Conservation (phyloP, 1,284 basidiomycete genomes). For the Pascua guehoae region DNA sequence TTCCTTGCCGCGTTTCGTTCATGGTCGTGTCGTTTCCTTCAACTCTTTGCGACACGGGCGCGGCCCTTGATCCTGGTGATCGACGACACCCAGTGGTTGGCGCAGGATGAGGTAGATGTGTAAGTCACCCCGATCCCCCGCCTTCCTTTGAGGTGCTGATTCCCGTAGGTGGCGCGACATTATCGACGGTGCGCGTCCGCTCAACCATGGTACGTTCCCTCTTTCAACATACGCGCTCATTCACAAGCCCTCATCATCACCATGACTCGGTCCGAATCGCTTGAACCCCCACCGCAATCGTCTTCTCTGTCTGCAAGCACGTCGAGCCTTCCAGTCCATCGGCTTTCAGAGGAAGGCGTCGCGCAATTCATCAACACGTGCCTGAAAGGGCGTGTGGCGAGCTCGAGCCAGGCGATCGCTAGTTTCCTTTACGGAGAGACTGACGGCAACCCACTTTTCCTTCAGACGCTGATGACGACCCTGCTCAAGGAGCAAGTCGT, state of each 20-base stretch:
- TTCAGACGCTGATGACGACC: conserved; percentile 27
- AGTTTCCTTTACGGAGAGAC: conserved; percentile 33
- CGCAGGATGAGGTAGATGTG: conserved; percentile 28
- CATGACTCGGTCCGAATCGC: conserved; percentile 7
- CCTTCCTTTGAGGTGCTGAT: not conserved
- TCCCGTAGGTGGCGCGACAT: conserved; percentile 19
- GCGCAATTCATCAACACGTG: conserved; percentile 19
- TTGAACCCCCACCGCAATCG: not conserved
- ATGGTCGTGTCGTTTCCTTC: conserved; percentile 34
- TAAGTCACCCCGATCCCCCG: conserved; percentile 15
- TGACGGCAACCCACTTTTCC: conserved; percentile 29
- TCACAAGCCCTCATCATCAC: conserved; percentile 24
- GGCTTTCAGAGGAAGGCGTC: conserved; percentile 27
- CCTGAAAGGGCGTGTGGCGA: conserved; percentile 19
- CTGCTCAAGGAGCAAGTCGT: conserved; percentile 32
- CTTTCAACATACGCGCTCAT: no score
- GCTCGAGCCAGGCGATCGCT: conserved; percentile 15
- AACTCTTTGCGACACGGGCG: conserved; percentile 33
- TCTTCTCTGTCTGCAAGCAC: conserved; percentile 7
- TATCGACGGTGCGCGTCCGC: conserved; percentile 16
- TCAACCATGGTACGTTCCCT: conserved; percentile 15
- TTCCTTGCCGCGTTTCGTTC: conserved; percentile 27
- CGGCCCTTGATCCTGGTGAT: conserved; percentile 40
- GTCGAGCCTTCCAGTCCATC: conserved; percentile 14
- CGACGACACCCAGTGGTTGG: conserved; percentile 45